A percentile compares a stretch with the other conserved stretches of the same genome.
Conservation (phyloP, 176 grass and related monocot genomes). For the sorghum (Sorghum bicolor) region DNA sequence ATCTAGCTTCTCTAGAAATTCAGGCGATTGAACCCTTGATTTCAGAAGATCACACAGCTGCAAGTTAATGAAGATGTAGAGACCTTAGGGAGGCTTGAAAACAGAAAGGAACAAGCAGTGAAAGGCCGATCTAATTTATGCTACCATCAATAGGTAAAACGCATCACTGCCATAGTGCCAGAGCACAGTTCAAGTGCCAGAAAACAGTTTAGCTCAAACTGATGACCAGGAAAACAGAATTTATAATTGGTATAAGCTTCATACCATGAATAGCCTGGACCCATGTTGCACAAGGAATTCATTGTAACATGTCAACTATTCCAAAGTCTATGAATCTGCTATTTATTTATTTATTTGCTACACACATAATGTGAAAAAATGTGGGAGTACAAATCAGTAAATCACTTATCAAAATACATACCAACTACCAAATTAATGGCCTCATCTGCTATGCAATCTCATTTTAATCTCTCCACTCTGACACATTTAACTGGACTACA, state of each 20-base stretch:
- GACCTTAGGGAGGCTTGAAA: neutral
- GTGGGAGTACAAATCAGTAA: neutral
- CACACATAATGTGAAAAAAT: neutral
- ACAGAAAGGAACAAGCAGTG: neutral
- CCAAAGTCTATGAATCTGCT: neutral
- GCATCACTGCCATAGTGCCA: neutral
- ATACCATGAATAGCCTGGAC: neutral
- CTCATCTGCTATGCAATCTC: neutral
- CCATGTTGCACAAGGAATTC: neutral
- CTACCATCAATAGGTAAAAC: neutral
- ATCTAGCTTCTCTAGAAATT: slow-evolving; percentile 88
- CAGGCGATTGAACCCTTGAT: slow-evolving; percentile 85
- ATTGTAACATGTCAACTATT: neutral
- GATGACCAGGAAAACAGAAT: neutral
- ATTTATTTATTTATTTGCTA: neutral
- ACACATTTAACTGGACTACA: neutral
- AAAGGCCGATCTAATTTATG: neutral
- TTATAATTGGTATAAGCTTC: neutral
- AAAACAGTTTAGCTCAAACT: neutral
- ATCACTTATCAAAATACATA: neutral
- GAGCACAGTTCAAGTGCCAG: neutral
- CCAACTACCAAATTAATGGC: neutral
- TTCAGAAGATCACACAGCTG: slow-evolving; percentile 88
- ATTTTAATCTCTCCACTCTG: neutral
- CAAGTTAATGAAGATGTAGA: neutral